phyloP scores from a whole-genome alignment of 139 green algal species.

The Auxenochlorella protothecoides region DNA sequence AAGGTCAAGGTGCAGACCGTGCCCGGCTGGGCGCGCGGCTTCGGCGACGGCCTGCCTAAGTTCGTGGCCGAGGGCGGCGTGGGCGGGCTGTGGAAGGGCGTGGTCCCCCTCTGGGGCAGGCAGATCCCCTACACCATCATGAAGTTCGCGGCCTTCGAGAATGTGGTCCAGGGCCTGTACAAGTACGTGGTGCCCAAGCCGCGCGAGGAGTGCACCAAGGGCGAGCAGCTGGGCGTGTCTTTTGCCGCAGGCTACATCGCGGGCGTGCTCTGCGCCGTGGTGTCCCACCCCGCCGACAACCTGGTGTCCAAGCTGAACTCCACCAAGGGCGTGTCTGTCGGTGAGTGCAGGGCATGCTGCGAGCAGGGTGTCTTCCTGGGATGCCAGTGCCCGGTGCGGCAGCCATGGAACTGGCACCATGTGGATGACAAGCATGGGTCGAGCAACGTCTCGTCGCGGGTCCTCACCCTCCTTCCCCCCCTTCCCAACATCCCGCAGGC shows the following conservation, averaged over 20 bases:
- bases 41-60: slow-evolving; percentile 80
- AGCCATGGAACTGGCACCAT: no score
- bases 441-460: no score
- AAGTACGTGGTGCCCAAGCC: slow-evolving; percentile 87
- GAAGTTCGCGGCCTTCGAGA: slow-evolving; percentile 92
- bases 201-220: slow-evolving; percentile 79
- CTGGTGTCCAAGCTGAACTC: slow-evolving; percentile 89
- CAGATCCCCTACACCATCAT: slow-evolving; percentile 97
- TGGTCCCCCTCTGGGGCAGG: slow-evolving; percentile 76
- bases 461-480: background rate
- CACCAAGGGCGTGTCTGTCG: slow-evolving; percentile 52
- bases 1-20: slow-evolving; percentile 93
- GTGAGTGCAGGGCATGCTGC: background rate
- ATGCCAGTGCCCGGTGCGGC: no score
- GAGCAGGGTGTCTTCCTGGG: no score
- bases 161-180: slow-evolving; percentile 77
- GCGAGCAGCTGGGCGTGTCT: slow-evolving; percentile 80
- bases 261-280: slow-evolving; percentile 79
- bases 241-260: slow-evolving; percentile 82
- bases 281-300: slow-evolving; percentile 88
- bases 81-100: slow-evolving; percentile 75
- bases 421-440: no score
- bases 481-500: slow-evolving; percentile 13
- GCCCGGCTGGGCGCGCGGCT: slow-evolving; percentile 71
- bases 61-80: slow-evolving; percentile 56